A percentile compares a stretch with the other conserved stretches of the same genome.
Conservation (phyloP, 495 filamentous ascomycete genomes). For the Hyaloscypha finlandica region DNA sequence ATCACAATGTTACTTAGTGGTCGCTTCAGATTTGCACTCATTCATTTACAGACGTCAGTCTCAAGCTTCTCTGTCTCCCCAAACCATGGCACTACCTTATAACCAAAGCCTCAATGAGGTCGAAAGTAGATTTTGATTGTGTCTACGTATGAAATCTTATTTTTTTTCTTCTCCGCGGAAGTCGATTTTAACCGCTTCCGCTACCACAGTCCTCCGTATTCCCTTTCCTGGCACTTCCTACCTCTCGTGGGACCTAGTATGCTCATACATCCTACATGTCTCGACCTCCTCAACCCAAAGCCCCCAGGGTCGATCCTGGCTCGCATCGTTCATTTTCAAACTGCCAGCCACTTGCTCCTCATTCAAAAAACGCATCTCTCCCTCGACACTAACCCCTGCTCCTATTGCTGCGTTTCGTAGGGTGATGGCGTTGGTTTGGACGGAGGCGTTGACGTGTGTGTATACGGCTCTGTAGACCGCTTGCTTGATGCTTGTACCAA, state of each 20-base stretch:
- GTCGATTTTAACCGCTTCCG: no score
- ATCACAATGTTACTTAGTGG: no score
- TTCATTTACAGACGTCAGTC: neutral
- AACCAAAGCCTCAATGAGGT: no score
- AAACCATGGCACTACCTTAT: no score
- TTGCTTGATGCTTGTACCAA: constrained; percentile 40
- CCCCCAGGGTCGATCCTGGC: constrained; percentile 39
- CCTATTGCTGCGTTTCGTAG: constrained; percentile 22
- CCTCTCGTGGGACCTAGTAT: neutral
- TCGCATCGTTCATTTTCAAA: constrained; percentile 31
- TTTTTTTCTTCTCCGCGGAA: no score
- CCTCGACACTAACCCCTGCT: neutral
- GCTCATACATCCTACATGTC: constrained; percentile 35
- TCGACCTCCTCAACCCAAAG: constrained; percentile 47
- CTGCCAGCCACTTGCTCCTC: constrained; percentile 32
- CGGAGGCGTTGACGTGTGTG: constrained; percentile 45
- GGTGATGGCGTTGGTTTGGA: constrained; percentile 40
- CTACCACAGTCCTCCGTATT: no score
- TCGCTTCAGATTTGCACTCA: no score
- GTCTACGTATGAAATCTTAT: no score
- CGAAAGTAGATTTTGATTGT: no score
- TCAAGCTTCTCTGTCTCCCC: neutral
- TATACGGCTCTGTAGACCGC: constrained; percentile 48
- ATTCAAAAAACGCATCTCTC: constrained; percentile 30
- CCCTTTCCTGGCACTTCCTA: no score